These are phyloP conservation scores for Boletus fagicola DNA, from an alignment of 768 basidiomycete genomes.

Conservation along the genomic window DNA sequence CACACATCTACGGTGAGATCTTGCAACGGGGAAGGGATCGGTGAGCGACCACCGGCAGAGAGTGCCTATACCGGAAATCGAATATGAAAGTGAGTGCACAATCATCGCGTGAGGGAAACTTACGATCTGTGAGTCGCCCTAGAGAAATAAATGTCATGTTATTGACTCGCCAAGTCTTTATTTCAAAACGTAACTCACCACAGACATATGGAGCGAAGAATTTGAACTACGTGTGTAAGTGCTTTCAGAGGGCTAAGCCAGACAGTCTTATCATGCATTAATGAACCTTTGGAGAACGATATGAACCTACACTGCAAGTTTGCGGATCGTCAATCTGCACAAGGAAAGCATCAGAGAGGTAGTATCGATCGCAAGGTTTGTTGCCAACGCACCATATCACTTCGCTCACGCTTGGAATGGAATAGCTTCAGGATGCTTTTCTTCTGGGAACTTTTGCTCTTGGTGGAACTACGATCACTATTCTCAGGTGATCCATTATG, in stretches of 20 bases:
- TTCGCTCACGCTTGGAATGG: not conserved
- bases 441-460: not conserved
- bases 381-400: slow-evolving; percentile 1
- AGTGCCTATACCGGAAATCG: not conserved
- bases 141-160: not conserved
- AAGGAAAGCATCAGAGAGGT: not conserved
- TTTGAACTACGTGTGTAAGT: not conserved
- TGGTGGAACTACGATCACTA: not conserved
- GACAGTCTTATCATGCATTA: not conserved
- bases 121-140: slow-evolving; percentile 1
- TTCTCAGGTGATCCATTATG: not conserved
- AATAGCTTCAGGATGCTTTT: not conserved
- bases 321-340: slow-evolving; percentile 1
- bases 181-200: not conserved
- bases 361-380: not conserved
- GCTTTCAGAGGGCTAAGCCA: slow-evolving; percentile 6
- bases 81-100: not conserved
- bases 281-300: not conserved
- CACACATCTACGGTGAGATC: not conserved
- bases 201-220: not conserved
- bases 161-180: not conserved
- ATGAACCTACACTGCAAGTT: slow-evolving; percentile 6
- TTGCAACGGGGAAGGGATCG: not conserved
- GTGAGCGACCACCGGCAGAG: not conserved
- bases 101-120: not conserved